phyloP scores from a whole-genome alignment of 78 protist species.

The Planoprotostelium fungivorum region DNA sequence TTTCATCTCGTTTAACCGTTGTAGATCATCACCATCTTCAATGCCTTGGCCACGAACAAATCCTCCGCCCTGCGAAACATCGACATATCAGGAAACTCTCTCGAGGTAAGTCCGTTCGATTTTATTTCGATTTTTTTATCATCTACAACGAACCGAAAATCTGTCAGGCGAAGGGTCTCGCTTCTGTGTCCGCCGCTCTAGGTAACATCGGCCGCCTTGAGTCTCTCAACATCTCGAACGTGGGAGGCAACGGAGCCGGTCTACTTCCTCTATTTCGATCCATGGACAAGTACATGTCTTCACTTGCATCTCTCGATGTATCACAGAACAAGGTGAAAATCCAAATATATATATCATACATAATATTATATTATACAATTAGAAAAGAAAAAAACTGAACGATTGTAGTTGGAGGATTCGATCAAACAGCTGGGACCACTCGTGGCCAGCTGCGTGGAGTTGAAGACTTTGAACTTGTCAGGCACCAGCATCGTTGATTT shows the following conservation, averaged over 20 bases:
- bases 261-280: background rate
- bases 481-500: background rate
- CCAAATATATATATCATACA: no score
- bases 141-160: background rate
- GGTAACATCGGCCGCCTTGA: background rate
- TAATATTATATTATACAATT: background rate
- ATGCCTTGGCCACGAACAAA: background rate
- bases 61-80: background rate
- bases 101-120: background rate
- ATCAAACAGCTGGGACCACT: background rate
- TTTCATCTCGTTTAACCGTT: background rate
- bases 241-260: background rate
- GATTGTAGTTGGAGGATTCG: no score
- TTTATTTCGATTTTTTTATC: background rate
- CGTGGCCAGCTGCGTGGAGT: background rate
- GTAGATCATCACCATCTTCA: background rate
- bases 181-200: background rate
- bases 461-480: background rate
- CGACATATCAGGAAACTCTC: background rate
- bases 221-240: background rate
- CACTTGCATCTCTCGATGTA: background rate
- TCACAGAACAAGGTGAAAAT: background rate
- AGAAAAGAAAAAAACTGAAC: no score
- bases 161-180: background rate
- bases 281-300: background rate